phyloP scores from a whole-genome alignment of 2,329 filamentous ascomycete species.

The Aspergillus hiratsukae region DNA sequence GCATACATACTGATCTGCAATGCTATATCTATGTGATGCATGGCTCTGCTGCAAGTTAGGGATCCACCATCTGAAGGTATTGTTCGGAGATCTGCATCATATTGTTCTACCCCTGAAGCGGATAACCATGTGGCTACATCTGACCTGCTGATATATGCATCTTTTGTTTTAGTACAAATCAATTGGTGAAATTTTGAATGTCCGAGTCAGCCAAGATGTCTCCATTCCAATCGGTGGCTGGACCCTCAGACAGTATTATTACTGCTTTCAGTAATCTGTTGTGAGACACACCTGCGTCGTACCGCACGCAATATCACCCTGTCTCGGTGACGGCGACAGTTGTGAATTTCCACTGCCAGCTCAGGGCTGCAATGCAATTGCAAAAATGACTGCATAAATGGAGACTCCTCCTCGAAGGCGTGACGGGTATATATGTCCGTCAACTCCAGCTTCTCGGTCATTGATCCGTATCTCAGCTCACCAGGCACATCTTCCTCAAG shows the following conservation, averaged over 20 bases:
- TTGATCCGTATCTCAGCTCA: too few relatives aligned
- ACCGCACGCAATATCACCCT: constrained; percentile 10
- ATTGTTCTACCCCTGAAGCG: background rate
- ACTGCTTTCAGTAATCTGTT: constrained; percentile 4
- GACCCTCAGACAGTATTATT: background rate
- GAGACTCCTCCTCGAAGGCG: background rate
- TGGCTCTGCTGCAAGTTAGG: background rate
- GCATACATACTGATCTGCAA: too few relatives aligned
- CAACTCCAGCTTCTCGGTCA: background rate
- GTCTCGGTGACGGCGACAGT: background rate
- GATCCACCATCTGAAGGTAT: background rate
- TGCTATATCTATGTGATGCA: too few relatives aligned
- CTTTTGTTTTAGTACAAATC: background rate
- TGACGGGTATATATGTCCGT: background rate
- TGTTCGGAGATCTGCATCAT: background rate
- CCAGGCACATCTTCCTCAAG: too few relatives aligned
- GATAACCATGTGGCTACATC: background rate
- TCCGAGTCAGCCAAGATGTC: background rate
- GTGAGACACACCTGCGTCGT: background rate
- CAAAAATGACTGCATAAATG: background rate
- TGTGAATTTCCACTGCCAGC: background rate
- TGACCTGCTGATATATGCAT: background rate
- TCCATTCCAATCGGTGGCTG: background rate
- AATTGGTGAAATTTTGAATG: background rate
- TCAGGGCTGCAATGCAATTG: background rate